Evolutionary conservation across 805 yeast genomes (phyloP).

Genomic region (Pichia insulana): DNA sequence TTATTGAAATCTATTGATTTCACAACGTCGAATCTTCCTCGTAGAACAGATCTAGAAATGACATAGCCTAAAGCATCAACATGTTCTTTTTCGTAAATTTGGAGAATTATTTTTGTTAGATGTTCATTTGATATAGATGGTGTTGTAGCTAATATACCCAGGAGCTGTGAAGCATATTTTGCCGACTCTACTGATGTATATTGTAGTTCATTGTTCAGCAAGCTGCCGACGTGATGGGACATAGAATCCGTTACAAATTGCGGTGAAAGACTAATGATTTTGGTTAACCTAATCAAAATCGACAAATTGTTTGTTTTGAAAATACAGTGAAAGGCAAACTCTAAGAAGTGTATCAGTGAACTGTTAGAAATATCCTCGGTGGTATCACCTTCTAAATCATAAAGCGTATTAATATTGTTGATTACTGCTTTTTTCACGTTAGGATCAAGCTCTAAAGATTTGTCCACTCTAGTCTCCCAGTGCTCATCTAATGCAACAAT

Average conservation of each 20-base stretch:
- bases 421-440: constrained; percentile 32
- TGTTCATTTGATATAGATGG: constrained; percentile 17
- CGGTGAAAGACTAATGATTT: constrained; percentile 20
- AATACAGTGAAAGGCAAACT: constrained; percentile 26
- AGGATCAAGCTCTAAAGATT: constrained; percentile 56
- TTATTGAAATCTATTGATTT: constrained; percentile 7
- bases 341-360: constrained; percentile 21
- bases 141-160: constrained; percentile 32
- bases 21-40: constrained; percentile 23
- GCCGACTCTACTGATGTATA: constrained; percentile 20
- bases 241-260: constrained; percentile 13
- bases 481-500: constrained; percentile 61
- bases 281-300: constrained; percentile 14
- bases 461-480: constrained; percentile 64
- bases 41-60: constrained; percentile 35
- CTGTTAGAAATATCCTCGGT: constrained; percentile 4
- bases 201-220: constrained; percentile 13
- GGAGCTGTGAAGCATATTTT: constrained; percentile 17
- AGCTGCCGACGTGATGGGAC: constrained; percentile 9
- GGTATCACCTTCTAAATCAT: constrained; percentile 14
- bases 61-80: constrained; percentile 35
- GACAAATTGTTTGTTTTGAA: constrained; percentile 3
- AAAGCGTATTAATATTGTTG: constrained; percentile 11
- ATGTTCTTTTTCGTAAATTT: constrained; percentile 8
- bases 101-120: constrained; percentile 6